Evolutionary conservation across 192 early-diverging fungal genomes (phyloP).

Genomic region (Chytriomyces sp.): DNA sequence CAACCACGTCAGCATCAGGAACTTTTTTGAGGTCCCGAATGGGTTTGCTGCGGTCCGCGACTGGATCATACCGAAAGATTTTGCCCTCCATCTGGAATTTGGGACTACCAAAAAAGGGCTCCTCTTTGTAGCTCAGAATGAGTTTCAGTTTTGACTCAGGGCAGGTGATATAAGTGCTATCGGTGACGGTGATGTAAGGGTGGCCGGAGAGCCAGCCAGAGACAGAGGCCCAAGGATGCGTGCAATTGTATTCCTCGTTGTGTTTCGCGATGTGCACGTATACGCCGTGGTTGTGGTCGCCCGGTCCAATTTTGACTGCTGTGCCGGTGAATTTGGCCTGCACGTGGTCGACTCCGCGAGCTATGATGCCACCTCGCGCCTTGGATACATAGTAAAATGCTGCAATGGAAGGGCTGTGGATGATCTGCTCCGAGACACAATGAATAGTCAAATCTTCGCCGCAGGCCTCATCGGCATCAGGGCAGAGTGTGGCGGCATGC

Average conservation of each 20-base stretch:
- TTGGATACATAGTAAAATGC: conserved; percentile 66
- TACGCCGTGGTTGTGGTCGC: conserved; percentile 65
- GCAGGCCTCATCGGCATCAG: not conserved
- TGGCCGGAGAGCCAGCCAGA: conserved; percentile 69
- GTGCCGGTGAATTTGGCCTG: conserved; percentile 74
- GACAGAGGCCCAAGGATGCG: conserved; percentile 68
- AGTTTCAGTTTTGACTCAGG: conserved; percentile 61
- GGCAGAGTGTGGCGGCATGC: not conserved
- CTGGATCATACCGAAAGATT: conserved; percentile 64
- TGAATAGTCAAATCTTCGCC: conserved; percentile 62
- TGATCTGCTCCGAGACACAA: conserved; percentile 89
- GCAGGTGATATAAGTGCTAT: conserved; percentile 64
- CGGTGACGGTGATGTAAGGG: conserved; percentile 64
- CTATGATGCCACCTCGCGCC: conserved; percentile 61
- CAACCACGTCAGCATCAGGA: conserved; percentile 55
- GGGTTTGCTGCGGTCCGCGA: conserved; percentile 40
- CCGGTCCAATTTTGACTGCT: conserved; percentile 68
- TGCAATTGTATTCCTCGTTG: conserved; percentile 67
- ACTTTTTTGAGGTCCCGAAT: conserved; percentile 55
- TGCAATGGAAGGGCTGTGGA: conserved; percentile 92
- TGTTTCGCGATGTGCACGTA: conserved; percentile 62
- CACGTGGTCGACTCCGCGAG: conserved; percentile 72
- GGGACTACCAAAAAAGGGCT: conserved; percentile 69
- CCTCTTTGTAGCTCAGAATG: conserved; percentile 73
- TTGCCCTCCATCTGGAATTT: conserved; percentile 70